These are phyloP conservation scores for Xerocomus spinulosus DNA, from an alignment of 768 basidiomycete species.

Conservation along the genomic window DNA sequence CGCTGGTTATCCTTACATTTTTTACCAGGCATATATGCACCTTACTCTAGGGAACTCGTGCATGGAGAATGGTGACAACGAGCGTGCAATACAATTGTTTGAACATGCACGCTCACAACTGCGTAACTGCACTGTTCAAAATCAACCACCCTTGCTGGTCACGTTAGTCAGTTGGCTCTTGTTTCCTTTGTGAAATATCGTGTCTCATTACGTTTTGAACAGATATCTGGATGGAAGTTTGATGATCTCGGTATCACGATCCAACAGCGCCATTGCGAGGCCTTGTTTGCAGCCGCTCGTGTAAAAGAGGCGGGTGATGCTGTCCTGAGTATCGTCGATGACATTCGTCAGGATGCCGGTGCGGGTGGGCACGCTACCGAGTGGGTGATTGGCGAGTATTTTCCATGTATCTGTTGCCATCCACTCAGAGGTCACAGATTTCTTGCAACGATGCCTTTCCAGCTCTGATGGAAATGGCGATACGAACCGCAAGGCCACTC, in stretches of 20 bases:
- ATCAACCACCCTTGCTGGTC: background rate
- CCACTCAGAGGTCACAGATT: background rate
- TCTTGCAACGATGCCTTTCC: background rate
- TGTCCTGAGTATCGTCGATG: background rate
- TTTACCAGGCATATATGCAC: slow-evolving; percentile 6
- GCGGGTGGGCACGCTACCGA: background rate
- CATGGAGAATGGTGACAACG: background rate
- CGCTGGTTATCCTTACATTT: background rate
- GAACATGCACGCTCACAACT: background rate
- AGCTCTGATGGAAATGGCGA: background rate
- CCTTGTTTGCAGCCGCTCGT: background rate
- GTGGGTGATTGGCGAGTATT: background rate
- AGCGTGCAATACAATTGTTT: background rate
- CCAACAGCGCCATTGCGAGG: slow-evolving; percentile 2
- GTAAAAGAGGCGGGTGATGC: background rate
- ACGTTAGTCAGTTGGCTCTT: background rate
- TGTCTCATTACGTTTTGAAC: background rate
- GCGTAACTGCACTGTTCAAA: too few relatives aligned
- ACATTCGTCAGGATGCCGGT: background rate
- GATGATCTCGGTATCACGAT: background rate
- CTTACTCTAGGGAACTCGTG: slow-evolving; percentile 1
- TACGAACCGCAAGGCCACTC: too few relatives aligned
- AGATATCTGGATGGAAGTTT: slow-evolving; percentile 11
- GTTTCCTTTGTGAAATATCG: too few relatives aligned
- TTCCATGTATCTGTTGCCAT: too few relatives aligned